Evolutionary conservation across 306 rosid genomes (phyloP).

Genomic region (Hippophae gyantsensis): DNA sequence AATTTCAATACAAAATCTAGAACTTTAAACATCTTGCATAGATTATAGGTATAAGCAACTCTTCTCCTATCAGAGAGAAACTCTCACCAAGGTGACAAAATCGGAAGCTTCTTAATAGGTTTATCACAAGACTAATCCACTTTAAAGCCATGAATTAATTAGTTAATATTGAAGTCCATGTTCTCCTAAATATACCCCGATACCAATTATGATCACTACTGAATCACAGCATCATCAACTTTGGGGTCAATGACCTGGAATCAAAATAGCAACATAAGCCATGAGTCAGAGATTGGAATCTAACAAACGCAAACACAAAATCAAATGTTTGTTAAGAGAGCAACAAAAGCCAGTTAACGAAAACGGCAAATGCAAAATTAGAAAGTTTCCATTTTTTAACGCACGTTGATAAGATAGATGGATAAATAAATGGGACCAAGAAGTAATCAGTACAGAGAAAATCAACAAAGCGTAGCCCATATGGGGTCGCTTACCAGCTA

Average conservation of each 20-base stretch:
- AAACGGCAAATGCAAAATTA: background rate
- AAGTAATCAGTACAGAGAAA: background rate
- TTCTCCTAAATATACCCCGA: conserved; percentile 15
- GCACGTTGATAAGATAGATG: background rate
- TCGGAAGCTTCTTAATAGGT: conserved; percentile 11
- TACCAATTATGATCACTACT: conserved; percentile 50
- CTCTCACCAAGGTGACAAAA: conserved; percentile 7
- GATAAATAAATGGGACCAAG: background rate
- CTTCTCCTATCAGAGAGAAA: conserved; percentile 1
- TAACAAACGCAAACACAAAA: background rate
- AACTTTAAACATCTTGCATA: conserved; percentile 10
- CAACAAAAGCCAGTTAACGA: conserved; percentile 7
- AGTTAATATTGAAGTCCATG: conserved; percentile 14
- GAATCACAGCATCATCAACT: conserved; percentile 61
- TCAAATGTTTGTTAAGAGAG: background rate
- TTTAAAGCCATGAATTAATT: conserved; percentile 31
- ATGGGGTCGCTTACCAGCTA: conserved; percentile 1
- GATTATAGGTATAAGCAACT: background rate
- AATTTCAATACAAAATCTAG: conserved; percentile 37
- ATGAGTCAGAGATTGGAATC: conserved; percentile 5
- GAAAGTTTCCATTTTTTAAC: background rate
- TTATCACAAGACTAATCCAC: conserved; percentile 11
- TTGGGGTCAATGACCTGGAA: conserved; percentile 33
- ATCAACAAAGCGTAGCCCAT: background rate
- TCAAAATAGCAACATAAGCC: conserved; percentile 13